phyloP scores from a whole-genome alignment of 1,139 yeast species.

The Magnusiomyces paraingens region DNA sequence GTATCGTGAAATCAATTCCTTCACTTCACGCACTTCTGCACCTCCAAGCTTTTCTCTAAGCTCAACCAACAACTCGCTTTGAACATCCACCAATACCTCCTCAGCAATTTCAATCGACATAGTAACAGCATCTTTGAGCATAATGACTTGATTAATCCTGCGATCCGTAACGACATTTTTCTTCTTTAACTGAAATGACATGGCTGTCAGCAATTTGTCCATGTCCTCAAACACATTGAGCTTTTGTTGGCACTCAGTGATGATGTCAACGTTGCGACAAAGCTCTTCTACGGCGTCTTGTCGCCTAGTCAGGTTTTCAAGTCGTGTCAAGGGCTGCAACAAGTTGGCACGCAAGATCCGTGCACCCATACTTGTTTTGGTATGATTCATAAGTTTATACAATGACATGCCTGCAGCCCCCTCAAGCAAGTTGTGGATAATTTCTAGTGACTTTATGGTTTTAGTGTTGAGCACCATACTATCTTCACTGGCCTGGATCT shows the following conservation, averaged over 20 bases:
- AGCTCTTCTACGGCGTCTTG: constrained; percentile 14
- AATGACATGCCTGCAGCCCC: constrained; percentile 30
- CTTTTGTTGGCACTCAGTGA: constrained; percentile 3
- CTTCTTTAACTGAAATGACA: constrained; percentile 11
- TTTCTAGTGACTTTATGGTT: constrained; percentile 36
- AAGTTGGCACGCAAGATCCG: constrained; percentile 37
- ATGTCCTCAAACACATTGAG: constrained; percentile 13
- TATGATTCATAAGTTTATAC: constrained; percentile 35
- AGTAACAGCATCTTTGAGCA: constrained; percentile 13
- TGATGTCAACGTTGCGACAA: not conserved
- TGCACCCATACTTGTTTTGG: constrained; percentile 43
- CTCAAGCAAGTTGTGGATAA: constrained; percentile 33
- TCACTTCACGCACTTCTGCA: constrained; percentile 21
- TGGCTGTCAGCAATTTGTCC: constrained; percentile 13
- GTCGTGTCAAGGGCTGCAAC: constrained; percentile 42
- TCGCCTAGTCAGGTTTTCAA: constrained; percentile 25
- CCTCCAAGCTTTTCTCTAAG: constrained; percentile 7
- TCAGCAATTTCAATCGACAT: constrained; percentile 3
- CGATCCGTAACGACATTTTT: constrained; percentile 8
- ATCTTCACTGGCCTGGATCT: constrained; percentile 37
- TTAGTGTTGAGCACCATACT: constrained; percentile 39
- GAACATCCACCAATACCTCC: constrained; percentile 1
- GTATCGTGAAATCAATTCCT: constrained; percentile 29
- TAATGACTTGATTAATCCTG: constrained; percentile 12
- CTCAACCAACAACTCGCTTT: constrained; percentile 7